Evolutionary conservation across 2,329 filamentous ascomycete genomes (phyloP).

Genomic region (Colletotrichum orchidophilum): DNA sequence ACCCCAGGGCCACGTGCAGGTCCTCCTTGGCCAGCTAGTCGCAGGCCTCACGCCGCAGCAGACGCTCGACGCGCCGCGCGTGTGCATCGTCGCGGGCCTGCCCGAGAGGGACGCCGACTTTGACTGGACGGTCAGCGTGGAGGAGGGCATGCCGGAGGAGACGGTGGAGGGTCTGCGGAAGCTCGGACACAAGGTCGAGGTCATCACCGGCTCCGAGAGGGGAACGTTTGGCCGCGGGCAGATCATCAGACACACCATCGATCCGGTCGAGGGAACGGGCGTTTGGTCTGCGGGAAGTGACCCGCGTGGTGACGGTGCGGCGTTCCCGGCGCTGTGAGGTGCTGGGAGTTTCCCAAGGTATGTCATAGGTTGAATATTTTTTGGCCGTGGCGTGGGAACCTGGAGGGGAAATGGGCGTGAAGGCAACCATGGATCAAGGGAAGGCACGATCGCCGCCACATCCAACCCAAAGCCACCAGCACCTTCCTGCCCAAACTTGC

Average conservation of each 20-base stretch:
- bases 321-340: constrained; percentile 56
- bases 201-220: constrained; percentile 73
- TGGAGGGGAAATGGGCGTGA: not conserved
- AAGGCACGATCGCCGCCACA: not conserved
- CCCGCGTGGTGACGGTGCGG: constrained; percentile 81
- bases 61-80: constrained; percentile 88
- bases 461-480: not conserved
- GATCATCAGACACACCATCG: constrained; percentile 80
- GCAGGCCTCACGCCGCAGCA: constrained; percentile 86
- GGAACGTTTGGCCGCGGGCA: constrained; percentile 86
- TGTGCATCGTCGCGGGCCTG: constrained; percentile 84
- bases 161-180: constrained; percentile 72
- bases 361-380: not conserved
- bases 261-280: constrained; percentile 71
- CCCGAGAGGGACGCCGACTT: constrained; percentile 66
- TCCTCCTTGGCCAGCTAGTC: constrained; percentile 87
- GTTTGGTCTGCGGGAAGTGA: constrained; percentile 94
- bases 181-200: constrained; percentile 78
- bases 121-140: constrained; percentile 76
- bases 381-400: not conserved
- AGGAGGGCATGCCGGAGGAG: constrained; percentile 80
- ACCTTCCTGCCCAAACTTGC: not conserved
- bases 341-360: not conserved
- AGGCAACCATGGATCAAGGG: not conserved
- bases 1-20: constrained; percentile 94